Conservation (phyloP, 2,329 filamentous ascomycete species). For the Coniochaeta ligniaria region DNA sequence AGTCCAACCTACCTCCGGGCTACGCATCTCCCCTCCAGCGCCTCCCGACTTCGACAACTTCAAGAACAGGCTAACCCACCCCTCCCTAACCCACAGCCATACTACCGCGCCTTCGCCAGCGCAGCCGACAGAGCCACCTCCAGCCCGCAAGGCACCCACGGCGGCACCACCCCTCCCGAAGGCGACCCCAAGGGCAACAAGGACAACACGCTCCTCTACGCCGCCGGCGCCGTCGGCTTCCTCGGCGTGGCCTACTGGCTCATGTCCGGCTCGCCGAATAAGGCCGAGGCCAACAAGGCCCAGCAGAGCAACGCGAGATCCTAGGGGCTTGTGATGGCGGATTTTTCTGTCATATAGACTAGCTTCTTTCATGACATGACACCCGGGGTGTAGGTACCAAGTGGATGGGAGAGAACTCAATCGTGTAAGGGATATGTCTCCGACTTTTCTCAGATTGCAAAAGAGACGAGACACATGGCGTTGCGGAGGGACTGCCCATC, state of each 20-base stretch:
- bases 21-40: not conserved
- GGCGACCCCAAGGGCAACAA: not conserved
- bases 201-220: not conserved
- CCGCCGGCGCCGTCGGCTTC: not conserved
- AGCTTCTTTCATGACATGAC: no score
- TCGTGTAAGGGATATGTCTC: no score
- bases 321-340: no score
- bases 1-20: not conserved
- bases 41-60: not conserved
- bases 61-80: not conserved
- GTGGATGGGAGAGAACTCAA: no score
- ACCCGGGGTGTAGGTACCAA: no score
- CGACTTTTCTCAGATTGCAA: no score
- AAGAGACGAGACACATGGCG: no score
- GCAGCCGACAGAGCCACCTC: not conserved
- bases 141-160: not conserved
- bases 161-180: not conserved
- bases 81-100: not conserved
- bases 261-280: not conserved
- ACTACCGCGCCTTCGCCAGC: not conserved
- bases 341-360: no score
- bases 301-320: no score
- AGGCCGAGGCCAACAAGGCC: not conserved
- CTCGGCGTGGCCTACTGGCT: not conserved
- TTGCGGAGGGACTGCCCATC: no score